These are phyloP conservation scores for Lasiodiplodia theobromae DNA, from an alignment of 2,329 filamentous ascomycete genomes.

Conservation along the genomic window DNA sequence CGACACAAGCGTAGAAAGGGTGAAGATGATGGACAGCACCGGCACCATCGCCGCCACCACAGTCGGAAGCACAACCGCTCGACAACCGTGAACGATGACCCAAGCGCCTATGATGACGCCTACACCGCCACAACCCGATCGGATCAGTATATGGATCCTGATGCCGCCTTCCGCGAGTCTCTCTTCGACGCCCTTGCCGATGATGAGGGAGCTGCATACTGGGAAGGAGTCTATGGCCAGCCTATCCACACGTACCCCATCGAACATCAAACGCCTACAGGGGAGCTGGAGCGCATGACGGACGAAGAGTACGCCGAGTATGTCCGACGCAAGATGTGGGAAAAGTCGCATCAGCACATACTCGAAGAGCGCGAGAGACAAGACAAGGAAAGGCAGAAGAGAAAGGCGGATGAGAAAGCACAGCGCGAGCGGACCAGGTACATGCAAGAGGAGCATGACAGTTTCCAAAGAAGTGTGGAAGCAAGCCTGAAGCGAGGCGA, in stretches of 20 bases:
- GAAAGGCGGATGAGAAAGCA: slow-evolving; percentile 53
- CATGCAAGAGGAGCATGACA: slow-evolving; percentile 52
- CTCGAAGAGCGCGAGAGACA: slow-evolving; percentile 75
- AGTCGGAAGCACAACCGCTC: slow-evolving; percentile 28
- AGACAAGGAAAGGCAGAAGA: slow-evolving; percentile 58
- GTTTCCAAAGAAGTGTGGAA: slow-evolving; percentile 71
- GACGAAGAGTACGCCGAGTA: slow-evolving; percentile 91
- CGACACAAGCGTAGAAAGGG: slow-evolving; percentile 11
- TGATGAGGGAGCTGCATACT: slow-evolving; percentile 93
- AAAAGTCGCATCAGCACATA: slow-evolving; percentile 86
- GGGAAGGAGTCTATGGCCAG: slow-evolving; percentile 96
- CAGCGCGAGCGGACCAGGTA: slow-evolving; percentile 38
- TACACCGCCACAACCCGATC: slow-evolving; percentile 36
- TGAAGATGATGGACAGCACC: neutral
- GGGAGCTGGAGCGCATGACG: slow-evolving; percentile 79
- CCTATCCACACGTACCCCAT: slow-evolving; percentile 82
- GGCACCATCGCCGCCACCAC: slow-evolving; percentile 23
- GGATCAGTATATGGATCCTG: slow-evolving; percentile 62
- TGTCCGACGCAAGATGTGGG: slow-evolving; percentile 92
- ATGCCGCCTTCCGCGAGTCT: slow-evolving; percentile 86
- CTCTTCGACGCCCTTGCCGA: slow-evolving; percentile 97
- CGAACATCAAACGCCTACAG: slow-evolving; percentile 59
- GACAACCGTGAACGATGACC: slow-evolving; percentile 38
- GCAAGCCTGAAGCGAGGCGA: slow-evolving; percentile 71
- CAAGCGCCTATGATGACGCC: slow-evolving; percentile 49